These are phyloP conservation scores for Saturnispora besseyi DNA, from an alignment of 805 yeast species.

Conservation along the genomic window DNA sequence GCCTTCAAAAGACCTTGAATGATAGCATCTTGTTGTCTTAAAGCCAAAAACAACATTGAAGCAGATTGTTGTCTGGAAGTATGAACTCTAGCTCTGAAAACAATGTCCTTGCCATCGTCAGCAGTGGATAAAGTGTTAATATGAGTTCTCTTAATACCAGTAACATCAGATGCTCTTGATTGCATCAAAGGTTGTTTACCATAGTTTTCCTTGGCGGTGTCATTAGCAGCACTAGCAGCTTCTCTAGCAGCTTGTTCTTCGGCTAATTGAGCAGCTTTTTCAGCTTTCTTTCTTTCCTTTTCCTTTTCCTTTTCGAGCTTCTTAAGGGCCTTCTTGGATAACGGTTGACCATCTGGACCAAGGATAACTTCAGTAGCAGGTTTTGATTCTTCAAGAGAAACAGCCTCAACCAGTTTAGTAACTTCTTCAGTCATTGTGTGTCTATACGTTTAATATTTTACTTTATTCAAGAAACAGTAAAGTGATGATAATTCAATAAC, in stretches of 20 bases:
- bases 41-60: slow-evolving; percentile 80
- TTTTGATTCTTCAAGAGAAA: slow-evolving; percentile 14
- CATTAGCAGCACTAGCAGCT: slow-evolving; percentile 60
- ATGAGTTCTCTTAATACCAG: slow-evolving; percentile 55
- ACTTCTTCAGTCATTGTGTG: slow-evolving; percentile 24
- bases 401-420: slow-evolving; percentile 22
- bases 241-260: slow-evolving; percentile 78
- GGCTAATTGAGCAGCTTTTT: slow-evolving; percentile 80
- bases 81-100: slow-evolving; percentile 91
- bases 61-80: slow-evolving; percentile 93
- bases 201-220: slow-evolving; percentile 79
- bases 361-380: slow-evolving; percentile 18
- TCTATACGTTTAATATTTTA: background rate
- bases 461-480: background rate
- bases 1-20: slow-evolving; percentile 82
- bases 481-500: background rate
- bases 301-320: slow-evolving; percentile 89
- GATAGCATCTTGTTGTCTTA: slow-evolving; percentile 80
- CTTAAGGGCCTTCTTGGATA: slow-evolving; percentile 90
- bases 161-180: slow-evolving; percentile 42
- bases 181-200: slow-evolving; percentile 86
- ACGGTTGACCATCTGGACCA: slow-evolving; percentile 68
- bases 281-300: slow-evolving; percentile 88
- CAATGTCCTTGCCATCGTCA: slow-evolving; percentile 65
- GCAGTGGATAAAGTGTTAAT: slow-evolving; percentile 49